A percentile compares a stretch with the other conserved stretches of the same genome.
Conservation (phyloP, 2,329 filamentous ascomycete species). For the Scedosporium boydii region DNA sequence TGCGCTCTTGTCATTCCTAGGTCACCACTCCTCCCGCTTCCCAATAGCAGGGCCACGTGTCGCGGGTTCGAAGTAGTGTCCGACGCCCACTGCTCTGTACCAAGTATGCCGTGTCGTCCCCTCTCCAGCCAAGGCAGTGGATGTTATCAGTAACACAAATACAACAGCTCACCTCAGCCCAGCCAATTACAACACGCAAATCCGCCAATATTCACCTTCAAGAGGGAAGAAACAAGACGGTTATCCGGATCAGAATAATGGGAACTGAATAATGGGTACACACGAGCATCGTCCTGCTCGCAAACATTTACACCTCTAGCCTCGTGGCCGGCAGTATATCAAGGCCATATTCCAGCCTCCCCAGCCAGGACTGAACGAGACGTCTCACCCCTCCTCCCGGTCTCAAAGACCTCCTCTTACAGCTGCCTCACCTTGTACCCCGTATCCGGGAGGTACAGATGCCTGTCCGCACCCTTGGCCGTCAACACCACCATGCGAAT, state of each 20-base stretch:
- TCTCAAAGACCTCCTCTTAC: constrained; percentile 19
- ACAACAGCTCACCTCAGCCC: too few relatives aligned
- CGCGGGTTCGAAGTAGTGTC: too few relatives aligned
- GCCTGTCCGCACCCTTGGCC: constrained; percentile 77
- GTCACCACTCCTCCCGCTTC: too few relatives aligned
- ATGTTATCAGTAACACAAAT: too few relatives aligned
- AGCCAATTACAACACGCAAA: neutral
- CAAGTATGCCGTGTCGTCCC: too few relatives aligned
- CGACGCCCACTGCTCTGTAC: too few relatives aligned
- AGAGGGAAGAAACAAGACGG: neutral
- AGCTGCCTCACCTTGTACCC: constrained; percentile 68
- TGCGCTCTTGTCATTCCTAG: neutral
- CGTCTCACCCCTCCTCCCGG: neutral
- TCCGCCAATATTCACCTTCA: neutral
- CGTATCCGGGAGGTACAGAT: constrained; percentile 91
- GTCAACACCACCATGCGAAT: constrained; percentile 97
- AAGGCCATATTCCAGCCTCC: neutral
- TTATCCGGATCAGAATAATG: neutral
- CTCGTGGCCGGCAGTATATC: neutral
- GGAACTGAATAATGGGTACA: neutral
- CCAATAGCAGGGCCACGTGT: too few relatives aligned
- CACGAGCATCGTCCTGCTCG: neutral
- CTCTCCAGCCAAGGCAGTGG: too few relatives aligned
- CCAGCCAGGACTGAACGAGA: neutral
- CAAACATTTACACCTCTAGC: neutral